Evolutionary conservation across 306 rosid species (phyloP), one percentile per base, ranked within the genome.

Genomic region (Trichosanthes truncata): DNA sequence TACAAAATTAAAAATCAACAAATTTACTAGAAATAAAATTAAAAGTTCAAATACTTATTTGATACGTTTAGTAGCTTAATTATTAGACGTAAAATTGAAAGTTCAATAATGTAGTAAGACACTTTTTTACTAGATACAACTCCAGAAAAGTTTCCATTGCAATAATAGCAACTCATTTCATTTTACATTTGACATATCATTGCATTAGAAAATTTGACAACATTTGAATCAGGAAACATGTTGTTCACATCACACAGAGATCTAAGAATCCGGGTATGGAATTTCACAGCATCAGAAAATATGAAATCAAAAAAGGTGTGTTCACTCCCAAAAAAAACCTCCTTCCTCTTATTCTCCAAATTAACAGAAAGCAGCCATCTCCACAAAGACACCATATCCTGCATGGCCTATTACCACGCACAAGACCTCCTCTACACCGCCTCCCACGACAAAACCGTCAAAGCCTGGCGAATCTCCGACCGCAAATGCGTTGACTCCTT

Each of bases 361-460:
- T 46, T 63, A 76, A 18, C 74, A 4, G 84, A 82, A 63, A 84
- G 80, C 49, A n/a, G 14, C 55, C 81, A 77, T 15, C 86, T 62
- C 43, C 91, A 88, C 79, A 82, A 33, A 40, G 86, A 85, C 63
- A 59, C 66, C 41, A 85, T 88, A 17, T 82, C 89, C 9, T 88
- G 91, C 85, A 80, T 88, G 40, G 91, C 89, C 8, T 88, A 88
- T 78, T 82, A 88, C 85, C 82, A 80, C 26, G 87, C 83, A 20
- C 86, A 88, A 31, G 83, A 29, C 85, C 83, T 88, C 26, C 67
- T 88, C 52, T 88, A 85, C 66, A 85, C 91, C 23, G 74, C 86
- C 33, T 88, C 91, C 0, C 79, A 84, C 86, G 91, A 88, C 83
- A 84, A 76, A 51, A 85, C 89, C 17, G 87, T 88, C 13, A 88